Evolutionary conservation across 2,329 filamentous ascomycete species (phyloP), one percentile per base, ranked within the genome.

Genomic region (Dendryphion nanum): DNA sequence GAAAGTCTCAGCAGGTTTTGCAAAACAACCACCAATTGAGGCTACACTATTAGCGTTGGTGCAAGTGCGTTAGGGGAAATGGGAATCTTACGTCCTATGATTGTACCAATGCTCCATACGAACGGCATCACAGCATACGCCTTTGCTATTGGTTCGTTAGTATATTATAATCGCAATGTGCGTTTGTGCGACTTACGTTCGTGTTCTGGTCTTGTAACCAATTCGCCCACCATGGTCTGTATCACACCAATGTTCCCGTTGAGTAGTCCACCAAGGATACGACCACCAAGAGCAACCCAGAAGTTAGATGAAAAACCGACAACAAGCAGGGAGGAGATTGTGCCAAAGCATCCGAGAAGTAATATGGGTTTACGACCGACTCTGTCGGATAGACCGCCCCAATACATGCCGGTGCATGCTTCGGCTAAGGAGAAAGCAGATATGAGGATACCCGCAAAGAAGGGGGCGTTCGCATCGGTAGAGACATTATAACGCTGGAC

Each of bases 71-170:
- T 18, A 30, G 13, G 12, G 14, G 29, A 31, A 21, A 14, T 8
- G 17, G 8, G 20, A 2, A 24, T 35, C 59, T 62, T 61, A 65
- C 61, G 64, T 33, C 90, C 90, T 37, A 95, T 76, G 47, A 95
- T 95, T 7, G 88, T 94, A 17, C 90, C 90, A 36, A 95, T 83
- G 32, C 79, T 85, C 89, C 90, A 96, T 6, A 95, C 85, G 58
- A 95, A 95, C 1, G 90, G 90, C 88, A 96, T 95, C 30, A 95
- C 80, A 2, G 89, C 82, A 63, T 90, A 95, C 18, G 89, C 89
- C 46, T 83, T 81, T 41, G 88, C 85, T 88, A 53, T 5, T n/a
- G 17, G 21, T 15, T n/a, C 5, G 18, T 35, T 21, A 8, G 6
- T 15, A 30, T 10, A 10, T 8, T 13, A 15, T 24, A 13, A 17